A percentile compares a stretch with the other conserved stretches of the same genome.
phyloP scores from a whole-genome alignment of 2,329 filamentous ascomycete species.

The Microascus cirrosus region DNA sequence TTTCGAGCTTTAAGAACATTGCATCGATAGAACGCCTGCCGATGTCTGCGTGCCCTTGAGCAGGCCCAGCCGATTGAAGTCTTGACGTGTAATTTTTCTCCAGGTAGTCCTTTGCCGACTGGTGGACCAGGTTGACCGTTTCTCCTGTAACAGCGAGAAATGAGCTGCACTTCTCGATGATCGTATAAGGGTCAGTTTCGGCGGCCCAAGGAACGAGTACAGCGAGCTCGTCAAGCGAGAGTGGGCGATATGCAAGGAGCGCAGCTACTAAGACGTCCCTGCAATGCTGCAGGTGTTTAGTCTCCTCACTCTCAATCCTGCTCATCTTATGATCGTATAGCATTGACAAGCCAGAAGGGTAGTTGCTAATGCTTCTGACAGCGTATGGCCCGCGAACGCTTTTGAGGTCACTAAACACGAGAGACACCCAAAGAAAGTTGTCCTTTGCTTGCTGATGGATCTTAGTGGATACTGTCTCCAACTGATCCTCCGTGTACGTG shows the following conservation, averaged over 20 bases:
- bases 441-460: neutral
- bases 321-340: conserved; percentile 16
- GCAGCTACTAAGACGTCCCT: neutral
- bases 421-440: conserved; percentile 11
- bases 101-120: conserved; percentile 19
- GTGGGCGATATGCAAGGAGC: neutral
- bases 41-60: conserved; percentile 5
- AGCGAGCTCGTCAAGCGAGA: neutral
- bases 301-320: conserved; percentile 7
- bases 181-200: neutral
- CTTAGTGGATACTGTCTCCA: neutral
- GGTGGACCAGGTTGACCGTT: conserved; percentile 14
- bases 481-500: too few relatives aligned
- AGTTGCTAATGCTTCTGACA: too few relatives aligned
- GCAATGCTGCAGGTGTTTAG: neutral
- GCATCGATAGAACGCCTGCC: conserved; percentile 7
- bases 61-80: conserved; percentile 4
- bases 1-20: conserved; percentile 10
- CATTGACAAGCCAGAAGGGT: conserved; percentile 12
- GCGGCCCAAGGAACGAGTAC: neutral
- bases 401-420: too few relatives aligned
- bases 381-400: too few relatives aligned
- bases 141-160: conserved; percentile 14
- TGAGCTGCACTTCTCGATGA: conserved; percentile 13
- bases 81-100: conserved; percentile 5